Evolutionary conservation across 768 basidiomycete genomes (phyloP), one percentile per base, ranked within the genome.

Genomic region (Suillus americanus): DNA sequence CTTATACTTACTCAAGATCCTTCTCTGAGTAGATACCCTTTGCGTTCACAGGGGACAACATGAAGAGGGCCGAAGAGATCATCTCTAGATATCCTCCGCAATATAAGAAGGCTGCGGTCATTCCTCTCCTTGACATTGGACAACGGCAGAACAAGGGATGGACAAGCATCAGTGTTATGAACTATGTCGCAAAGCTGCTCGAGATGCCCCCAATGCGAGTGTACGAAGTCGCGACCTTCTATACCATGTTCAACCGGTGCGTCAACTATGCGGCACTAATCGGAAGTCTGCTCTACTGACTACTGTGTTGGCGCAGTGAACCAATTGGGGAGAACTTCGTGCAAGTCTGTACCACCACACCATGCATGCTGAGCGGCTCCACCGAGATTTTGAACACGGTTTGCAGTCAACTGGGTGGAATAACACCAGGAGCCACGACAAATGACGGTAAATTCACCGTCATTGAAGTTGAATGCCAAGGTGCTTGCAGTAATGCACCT

Each of bases 171-270:
- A 94, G 92, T 71, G 95, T 97, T 66, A 99, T 99, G 97, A 98
- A 99, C 80, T 94, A 95, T 71, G 91, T 99, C 62, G 97, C 97
- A 1, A 91, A 92, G 68, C 81, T 97, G 38, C 84, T 99, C 37
- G 94, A 91, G 72, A 91, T 99, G 86, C 94, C 92, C 12, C 93
- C 94, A 61, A 99, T 99, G 97, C 91, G 97, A 12, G 97, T 98
- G 2, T 99, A 99, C 76, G 97, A 99, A 79, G 97, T 99, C 60
- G 97, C 97, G 20, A 96, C 95, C 16, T 99, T 99, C 81, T 99
- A 99, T 79, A 99, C 97, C 70, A 99, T 99, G 97, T 99, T 98
- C 85, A 99, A 98, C 82, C 87, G 96, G 94, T 94, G 64, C 71
- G 85, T 67, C 20, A 62, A n/a, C 30, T 30, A 16, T 30, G 50